Percentiles rank a stretch among this genome's conserved stretches.
phyloP scores from a whole-genome alignment of 208 protist genomes.

The Acanthamoeba sp. region DNA sequence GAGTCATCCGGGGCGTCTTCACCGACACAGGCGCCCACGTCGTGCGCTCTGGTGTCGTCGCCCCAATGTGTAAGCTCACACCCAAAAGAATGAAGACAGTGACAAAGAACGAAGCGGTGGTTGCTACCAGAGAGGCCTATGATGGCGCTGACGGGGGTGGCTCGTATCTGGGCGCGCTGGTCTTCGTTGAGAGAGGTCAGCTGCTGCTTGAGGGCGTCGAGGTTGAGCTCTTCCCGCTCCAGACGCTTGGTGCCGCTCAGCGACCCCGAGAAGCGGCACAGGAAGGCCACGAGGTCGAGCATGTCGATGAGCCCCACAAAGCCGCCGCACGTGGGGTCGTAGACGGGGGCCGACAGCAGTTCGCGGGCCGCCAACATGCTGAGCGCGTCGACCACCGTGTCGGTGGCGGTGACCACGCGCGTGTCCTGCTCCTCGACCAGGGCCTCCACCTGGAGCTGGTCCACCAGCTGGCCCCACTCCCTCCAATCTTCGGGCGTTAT shows the following conservation, averaged over 20 bases:
- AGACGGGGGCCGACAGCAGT: background rate
- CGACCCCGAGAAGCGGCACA: slow-evolving; percentile 35
- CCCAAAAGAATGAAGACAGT: background rate
- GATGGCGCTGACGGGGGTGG: background rate
- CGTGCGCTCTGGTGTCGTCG: background rate
- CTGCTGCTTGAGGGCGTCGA: background rate
- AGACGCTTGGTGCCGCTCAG: slow-evolving; percentile 15
- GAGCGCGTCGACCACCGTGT: background rate
- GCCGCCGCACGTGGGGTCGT: background rate
- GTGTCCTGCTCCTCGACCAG: slow-evolving; percentile 20
- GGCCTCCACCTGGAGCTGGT: background rate
- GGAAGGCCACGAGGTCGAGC: slow-evolving; percentile 43
- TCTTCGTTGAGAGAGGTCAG: background rate
- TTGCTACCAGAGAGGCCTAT: background rate
- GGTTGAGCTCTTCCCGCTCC: slow-evolving; percentile 18
- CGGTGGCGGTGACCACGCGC: background rate
- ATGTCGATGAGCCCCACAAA: slow-evolving; percentile 16
- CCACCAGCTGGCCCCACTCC: background rate
- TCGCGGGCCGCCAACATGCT: background rate
- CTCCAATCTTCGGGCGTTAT: background rate
- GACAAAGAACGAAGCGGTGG: background rate
- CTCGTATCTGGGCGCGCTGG: background rate
- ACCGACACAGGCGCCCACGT: slow-evolving; percentile 4
- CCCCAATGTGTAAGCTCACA: background rate
- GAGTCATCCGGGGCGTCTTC: background rate